Conservation (phyloP, 2,329 filamentous ascomycete species). For the Cryoendolithus antarcticus region DNA sequence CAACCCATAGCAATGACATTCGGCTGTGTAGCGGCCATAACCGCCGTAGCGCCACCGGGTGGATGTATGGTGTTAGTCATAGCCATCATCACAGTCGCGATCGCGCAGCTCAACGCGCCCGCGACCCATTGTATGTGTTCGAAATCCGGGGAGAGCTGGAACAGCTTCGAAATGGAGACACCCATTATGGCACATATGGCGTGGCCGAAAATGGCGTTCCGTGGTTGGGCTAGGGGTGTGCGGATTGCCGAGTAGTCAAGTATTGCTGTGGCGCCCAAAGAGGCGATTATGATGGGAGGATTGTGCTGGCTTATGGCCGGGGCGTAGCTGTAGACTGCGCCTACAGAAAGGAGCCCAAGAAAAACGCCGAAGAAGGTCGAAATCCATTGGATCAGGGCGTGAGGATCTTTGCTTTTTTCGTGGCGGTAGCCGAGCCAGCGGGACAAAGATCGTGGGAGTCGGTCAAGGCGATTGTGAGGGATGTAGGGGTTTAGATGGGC, state of each 20-base stretch:
- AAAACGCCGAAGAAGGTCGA: constrained; percentile 34
- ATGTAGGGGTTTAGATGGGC: constrained; percentile 58
- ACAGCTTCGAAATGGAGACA: constrained; percentile 33
- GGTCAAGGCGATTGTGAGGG: constrained; percentile 50
- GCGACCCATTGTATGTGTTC: constrained; percentile 31
- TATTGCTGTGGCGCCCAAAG: constrained; percentile 34
- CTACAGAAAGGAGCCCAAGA: constrained; percentile 30
- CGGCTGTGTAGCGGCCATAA: constrained; percentile 31
- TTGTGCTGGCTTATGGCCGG: constrained; percentile 24
- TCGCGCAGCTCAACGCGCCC: constrained; percentile 31
- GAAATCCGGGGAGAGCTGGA: constrained; percentile 27
- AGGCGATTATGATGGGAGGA: constrained; percentile 33
- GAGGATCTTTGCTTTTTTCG: constrained; percentile 26
- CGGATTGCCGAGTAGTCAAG: constrained; percentile 36
- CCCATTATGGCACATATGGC: constrained; percentile 33
- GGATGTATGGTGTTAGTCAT: constrained; percentile 37
- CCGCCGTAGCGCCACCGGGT: constrained; percentile 38
- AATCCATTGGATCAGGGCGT: constrained; percentile 28
- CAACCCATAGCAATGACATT: constrained; percentile 33
- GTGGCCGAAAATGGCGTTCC: constrained; percentile 35
- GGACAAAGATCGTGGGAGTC: constrained; percentile 53
- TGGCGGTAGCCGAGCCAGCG: constrained; percentile 47
- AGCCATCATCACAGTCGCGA: constrained; percentile 33
- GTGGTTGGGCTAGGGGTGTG: constrained; percentile 36
- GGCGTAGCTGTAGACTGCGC: constrained; percentile 30